Percentiles rank a stretch among this genome's conserved stretches.
phyloP scores from a whole-genome alignment of 768 basidiomycete species.

The Tricholoma bakamatsutake region DNA sequence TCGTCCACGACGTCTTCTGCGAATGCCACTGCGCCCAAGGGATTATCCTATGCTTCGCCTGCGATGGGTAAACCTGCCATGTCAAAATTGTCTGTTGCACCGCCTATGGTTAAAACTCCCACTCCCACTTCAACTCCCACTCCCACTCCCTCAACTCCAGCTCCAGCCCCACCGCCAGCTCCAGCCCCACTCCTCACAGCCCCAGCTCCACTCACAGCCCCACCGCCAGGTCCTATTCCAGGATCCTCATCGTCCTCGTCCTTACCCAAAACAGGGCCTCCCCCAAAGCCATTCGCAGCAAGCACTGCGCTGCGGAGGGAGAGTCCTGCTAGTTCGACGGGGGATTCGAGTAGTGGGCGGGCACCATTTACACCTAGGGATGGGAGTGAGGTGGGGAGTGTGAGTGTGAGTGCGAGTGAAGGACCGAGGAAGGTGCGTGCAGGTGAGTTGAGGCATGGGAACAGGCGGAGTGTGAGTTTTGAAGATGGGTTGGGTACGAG shows the following conservation, averaged over 20 bases:
- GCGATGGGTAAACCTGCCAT: no score
- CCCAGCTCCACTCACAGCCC: background rate
- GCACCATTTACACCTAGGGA: conserved; percentile 74
- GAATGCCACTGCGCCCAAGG: background rate
- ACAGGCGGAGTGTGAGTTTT: conserved; percentile 66
- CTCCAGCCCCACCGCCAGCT: no score
- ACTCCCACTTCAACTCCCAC: no score
- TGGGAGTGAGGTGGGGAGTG: conserved; percentile 56
- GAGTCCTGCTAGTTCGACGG: conserved; percentile 81
- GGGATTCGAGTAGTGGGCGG: conserved; percentile 75
- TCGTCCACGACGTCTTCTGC: conserved; percentile 9
- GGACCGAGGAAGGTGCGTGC: conserved; percentile 18
- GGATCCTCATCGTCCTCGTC: no score
- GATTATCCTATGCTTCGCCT: background rate
- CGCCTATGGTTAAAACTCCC: no score
- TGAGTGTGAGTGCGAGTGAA: conserved; percentile 9
- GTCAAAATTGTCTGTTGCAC: background rate
- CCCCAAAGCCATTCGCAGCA: conserved; percentile 53
- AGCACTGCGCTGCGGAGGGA: conserved; percentile 32
- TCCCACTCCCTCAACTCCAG: no score
- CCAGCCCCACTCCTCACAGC: background rate
- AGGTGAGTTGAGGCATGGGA: conserved; percentile 34
- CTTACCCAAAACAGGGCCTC: conserved; percentile 9
- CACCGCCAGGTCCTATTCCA: no score
- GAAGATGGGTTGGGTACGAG: conserved; percentile 42